These are phyloP conservation scores for Cyanophora paradoxa DNA, from an alignment of 78 protist species.

Conservation along the genomic window DNA sequence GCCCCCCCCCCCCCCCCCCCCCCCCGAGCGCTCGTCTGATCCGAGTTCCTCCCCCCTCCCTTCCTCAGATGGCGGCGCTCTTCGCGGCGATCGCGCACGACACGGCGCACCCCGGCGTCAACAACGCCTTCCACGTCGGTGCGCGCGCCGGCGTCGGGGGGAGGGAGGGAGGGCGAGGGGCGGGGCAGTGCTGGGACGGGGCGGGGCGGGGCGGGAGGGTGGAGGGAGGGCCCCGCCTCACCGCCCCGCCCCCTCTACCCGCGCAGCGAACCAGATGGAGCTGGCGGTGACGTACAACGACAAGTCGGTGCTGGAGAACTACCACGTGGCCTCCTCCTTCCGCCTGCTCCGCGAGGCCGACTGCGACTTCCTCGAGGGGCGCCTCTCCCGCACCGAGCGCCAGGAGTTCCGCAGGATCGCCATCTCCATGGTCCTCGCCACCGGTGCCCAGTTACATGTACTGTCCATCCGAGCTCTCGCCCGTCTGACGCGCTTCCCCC, in stretches of 20 bases:
- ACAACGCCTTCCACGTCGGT: slow-evolving; percentile 2
- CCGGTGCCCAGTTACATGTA: not conserved
- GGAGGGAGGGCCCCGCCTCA: not conserved
- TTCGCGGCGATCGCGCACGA: slow-evolving; percentile 20
- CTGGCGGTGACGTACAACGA: too few relatives aligned
- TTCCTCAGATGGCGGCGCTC: slow-evolving; percentile 11
- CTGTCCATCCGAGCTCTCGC: not conserved
- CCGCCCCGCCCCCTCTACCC: not conserved
- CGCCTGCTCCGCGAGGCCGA: not conserved
- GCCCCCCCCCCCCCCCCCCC: too few relatives aligned
- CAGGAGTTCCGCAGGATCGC: too few relatives aligned
- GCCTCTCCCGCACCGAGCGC: too few relatives aligned
- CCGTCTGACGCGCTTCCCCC: not conserved
- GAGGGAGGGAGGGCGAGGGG: too few relatives aligned
- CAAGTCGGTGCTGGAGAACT: too few relatives aligned
- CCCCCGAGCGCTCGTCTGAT: too few relatives aligned
- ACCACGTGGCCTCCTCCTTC: not conserved
- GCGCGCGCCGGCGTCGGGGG: too few relatives aligned
- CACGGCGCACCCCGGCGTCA: slow-evolving; percentile 3
- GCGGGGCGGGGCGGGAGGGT: not conserved
- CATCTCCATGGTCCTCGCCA: too few relatives aligned
- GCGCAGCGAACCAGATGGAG: too few relatives aligned
- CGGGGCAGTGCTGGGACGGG: not conserved
- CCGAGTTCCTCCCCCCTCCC: too few relatives aligned
- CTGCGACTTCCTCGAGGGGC: not conserved